phyloP scores from a whole-genome alignment of 2,329 filamentous ascomycete species.

The Ophiognomonia clavigignenti-juglandacearum region DNA sequence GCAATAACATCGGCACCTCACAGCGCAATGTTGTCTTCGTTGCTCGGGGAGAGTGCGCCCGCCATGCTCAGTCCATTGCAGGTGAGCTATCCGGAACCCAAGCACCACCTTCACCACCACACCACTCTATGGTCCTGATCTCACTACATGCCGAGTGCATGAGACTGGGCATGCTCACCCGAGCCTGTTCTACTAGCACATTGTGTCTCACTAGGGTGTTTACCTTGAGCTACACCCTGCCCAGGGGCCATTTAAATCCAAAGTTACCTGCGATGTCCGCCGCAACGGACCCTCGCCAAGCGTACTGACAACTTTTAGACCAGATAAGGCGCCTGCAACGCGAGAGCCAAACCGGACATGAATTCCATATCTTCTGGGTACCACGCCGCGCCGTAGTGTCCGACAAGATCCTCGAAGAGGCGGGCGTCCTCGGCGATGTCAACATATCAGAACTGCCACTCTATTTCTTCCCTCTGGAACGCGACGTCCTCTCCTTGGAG shows the following conservation, averaged over 20 bases:
- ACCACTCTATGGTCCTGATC: conserved; percentile 13
- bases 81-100: conserved; percentile 52
- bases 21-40: conserved; percentile 96
- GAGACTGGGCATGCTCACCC: conserved; percentile 51
- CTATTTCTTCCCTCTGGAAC: conserved; percentile 86
- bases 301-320: conserved; percentile 63
- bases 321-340: conserved; percentile 87
- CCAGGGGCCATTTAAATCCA: too few species aligned
- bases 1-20: conserved; percentile 88
- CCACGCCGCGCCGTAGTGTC: conserved; percentile 87
- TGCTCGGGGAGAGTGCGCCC: conserved; percentile 82
- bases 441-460: conserved; percentile 83
- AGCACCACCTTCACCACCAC: not conserved
- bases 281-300: conserved; percentile 46
- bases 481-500: conserved; percentile 87
- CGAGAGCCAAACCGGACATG: conserved; percentile 85
- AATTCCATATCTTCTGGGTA: conserved; percentile 96
- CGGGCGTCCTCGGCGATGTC: conserved; percentile 87
- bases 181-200: conserved; percentile 28
- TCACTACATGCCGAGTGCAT: not conserved
- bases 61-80: conserved; percentile 79
- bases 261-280: conserved; percentile 27
- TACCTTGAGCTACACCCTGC: too few species aligned
- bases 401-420: conserved; percentile 86
- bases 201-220: too few species aligned